phyloP scores from a whole-genome alignment of 2,329 filamentous ascomycete genomes.

The Lachnellula subtilissima region DNA sequence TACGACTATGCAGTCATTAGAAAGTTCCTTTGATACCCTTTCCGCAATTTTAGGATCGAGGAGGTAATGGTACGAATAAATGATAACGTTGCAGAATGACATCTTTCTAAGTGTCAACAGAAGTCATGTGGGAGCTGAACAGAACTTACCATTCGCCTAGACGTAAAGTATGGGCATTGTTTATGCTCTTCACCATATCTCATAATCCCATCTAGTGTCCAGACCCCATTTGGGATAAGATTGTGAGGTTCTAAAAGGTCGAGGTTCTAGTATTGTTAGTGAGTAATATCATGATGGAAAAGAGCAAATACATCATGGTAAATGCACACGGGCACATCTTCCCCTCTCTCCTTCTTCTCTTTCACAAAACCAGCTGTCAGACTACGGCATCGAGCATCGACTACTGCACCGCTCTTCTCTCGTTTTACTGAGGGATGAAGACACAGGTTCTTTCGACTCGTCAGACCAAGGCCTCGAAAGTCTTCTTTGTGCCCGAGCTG shows the following conservation, averaged over 20 bases:
- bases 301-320: slow-evolving; percentile 73
- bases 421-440: slow-evolving; percentile 92
- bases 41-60: slow-evolving; percentile 98
- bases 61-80: slow-evolving; percentile 98
- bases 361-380: slow-evolving; percentile 95
- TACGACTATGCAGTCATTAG: slow-evolving; percentile 96
- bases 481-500: slow-evolving; percentile 90
- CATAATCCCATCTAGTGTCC: slow-evolving; percentile 85
- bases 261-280: slow-evolving; percentile 60
- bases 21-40: slow-evolving; percentile 74
- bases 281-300: not conserved
- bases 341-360: slow-evolving; percentile 92
- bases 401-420: slow-evolving; percentile 90
- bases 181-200: slow-evolving; percentile 92
- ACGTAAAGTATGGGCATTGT: slow-evolving; percentile 96
- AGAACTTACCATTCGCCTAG: slow-evolving; percentile 72
- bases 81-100: slow-evolving; percentile 99
- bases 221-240: slow-evolving; percentile 88
- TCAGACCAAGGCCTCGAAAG: slow-evolving; percentile 85
- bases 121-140: not conserved
- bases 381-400: slow-evolving; percentile 93
- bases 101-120: slow-evolving; percentile 52
- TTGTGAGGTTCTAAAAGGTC: slow-evolving; percentile 94
- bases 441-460: slow-evolving; percentile 95
- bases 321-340: slow-evolving; percentile 88